Evolutionary conservation across 768 basidiomycete species (phyloP), one percentile per base, ranked within the genome.

Genomic region (Panellus pusillus): DNA sequence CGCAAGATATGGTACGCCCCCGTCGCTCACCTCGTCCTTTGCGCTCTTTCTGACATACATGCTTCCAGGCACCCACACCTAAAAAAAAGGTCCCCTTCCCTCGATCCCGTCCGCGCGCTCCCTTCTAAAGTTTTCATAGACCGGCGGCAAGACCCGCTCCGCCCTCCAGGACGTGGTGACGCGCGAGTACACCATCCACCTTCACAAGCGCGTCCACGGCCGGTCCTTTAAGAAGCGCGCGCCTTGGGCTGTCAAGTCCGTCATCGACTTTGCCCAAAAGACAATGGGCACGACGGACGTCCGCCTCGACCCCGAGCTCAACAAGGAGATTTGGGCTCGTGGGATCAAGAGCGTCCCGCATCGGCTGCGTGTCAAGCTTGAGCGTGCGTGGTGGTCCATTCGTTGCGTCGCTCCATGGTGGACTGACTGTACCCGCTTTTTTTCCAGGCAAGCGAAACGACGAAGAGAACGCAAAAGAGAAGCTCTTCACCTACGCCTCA

Each of bases 91-190:
- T 82, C 63, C 40, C 40, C 20, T 49, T 38, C 36, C 52, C 44
- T 31, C 20, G 35, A 32, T 57, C 20, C 52, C 24, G 11, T 27
- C 15, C 36, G 17, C 17, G 46, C 51, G 50, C 32, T 57, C 44
- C 12, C 24, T 17, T 28, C 55, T 56, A 7, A 57, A 35, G n/a
- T 48, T 31, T 44, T 49, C 35, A 48, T 57, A 85, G 81, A 79
- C 87, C 67, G 78, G 79, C 71, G 85, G 85, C 75, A 96, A 97
- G 83, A 84, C 84, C 67, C 93, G 96, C 74, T 95, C 93, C 55
- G 96, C 96, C 50, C 91, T 98, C 71, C 84, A 91, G 75, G 96
- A 98, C 73, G 96, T 98, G 76, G 96, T 98, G 61, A 91, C 95
- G 62, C 88, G 95, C 68, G 96, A 99, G 73, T 97, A 98, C 87